Conservation (phyloP, 2,329 filamentous ascomycete species). For the Magnaporthiopsis incrustans region DNA sequence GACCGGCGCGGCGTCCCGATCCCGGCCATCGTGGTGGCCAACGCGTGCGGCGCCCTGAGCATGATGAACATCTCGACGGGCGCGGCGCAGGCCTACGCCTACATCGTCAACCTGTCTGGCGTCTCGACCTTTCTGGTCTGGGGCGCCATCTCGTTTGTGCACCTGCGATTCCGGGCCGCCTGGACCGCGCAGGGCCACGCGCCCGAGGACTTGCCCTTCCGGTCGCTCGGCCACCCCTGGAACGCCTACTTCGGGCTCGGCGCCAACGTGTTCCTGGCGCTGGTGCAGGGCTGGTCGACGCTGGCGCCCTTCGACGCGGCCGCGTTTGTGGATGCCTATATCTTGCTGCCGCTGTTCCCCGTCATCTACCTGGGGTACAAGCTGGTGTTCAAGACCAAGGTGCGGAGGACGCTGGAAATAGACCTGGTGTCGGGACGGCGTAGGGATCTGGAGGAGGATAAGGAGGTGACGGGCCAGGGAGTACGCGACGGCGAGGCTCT, state of each 20-base stretch:
- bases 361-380: conserved; percentile 51
- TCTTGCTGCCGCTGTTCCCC: conserved; percentile 50
- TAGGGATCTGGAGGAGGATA: conserved; percentile 42
- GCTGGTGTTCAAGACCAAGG: conserved; percentile 41
- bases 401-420: conserved; percentile 42
- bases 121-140: conserved; percentile 67
- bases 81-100: conserved; percentile 55
- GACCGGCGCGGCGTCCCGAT: conserved; percentile 55
- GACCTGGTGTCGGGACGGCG: conserved; percentile 49
- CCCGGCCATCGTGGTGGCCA: conserved; percentile 58
- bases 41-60: conserved; percentile 62
- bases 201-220: conserved; percentile 46
- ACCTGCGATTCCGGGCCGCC: conserved; percentile 62
- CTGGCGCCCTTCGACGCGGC: conserved; percentile 49
- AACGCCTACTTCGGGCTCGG: conserved; percentile 51
- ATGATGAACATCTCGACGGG: conserved; percentile 67
- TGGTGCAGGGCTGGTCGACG: conserved; percentile 55
- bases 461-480: conserved; percentile 20
- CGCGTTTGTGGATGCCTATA: conserved; percentile 56
- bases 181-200: conserved; percentile 51
- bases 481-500: conserved; percentile 16
- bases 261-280: conserved; percentile 50
- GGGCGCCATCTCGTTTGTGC: conserved; percentile 61
- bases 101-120: conserved; percentile 63
- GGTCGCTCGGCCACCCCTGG: conserved; percentile 46